A percentile compares a stretch with the other conserved stretches of the same genome.
phyloP scores from a whole-genome alignment of 805 yeast genomes.

The Yamadazyma paraphyllophila region DNA sequence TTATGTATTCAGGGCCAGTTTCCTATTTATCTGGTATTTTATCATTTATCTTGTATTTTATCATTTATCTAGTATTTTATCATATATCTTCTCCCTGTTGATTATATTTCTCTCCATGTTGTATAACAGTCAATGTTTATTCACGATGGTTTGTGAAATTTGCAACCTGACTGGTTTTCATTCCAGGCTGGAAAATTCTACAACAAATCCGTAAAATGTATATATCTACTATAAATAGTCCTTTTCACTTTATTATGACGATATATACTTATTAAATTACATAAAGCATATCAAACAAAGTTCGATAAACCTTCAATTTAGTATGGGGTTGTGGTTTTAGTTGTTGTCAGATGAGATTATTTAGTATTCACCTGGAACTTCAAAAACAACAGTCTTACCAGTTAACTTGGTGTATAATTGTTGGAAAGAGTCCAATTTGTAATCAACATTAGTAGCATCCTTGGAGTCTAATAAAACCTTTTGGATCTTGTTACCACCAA shows the following conservation, averaged over 20 bases:
- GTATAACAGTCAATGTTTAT: too few species aligned
- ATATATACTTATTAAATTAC: constrained; percentile 13
- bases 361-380: constrained; percentile 57
- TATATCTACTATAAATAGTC: constrained; percentile 1
- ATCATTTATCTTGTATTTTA: too few species aligned
- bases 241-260: constrained; percentile 15
- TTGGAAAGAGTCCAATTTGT: constrained; percentile 99
- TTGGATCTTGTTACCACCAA: constrained; percentile 98
- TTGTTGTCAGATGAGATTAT: not conserved
- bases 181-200: too few species aligned
- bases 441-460: constrained; percentile 94
- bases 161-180: too few species aligned
- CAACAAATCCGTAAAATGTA: not conserved
- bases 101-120: too few species aligned
- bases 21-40: too few species aligned
- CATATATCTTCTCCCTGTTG: too few species aligned
- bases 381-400: constrained; percentile 99
- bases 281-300: constrained; percentile 8
- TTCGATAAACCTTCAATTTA: constrained; percentile 19
- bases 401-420: constrained; percentile 97
- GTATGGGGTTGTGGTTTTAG: constrained; percentile 16
- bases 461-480: constrained; percentile 97
- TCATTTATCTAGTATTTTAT: too few species aligned
- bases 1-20: too few species aligned
- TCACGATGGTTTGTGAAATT: too few species aligned